A percentile compares a stretch with the other conserved stretches of the same genome.
phyloP scores from a whole-genome alignment of 495 filamentous ascomycete genomes.

The Penicillium nucicola region DNA sequence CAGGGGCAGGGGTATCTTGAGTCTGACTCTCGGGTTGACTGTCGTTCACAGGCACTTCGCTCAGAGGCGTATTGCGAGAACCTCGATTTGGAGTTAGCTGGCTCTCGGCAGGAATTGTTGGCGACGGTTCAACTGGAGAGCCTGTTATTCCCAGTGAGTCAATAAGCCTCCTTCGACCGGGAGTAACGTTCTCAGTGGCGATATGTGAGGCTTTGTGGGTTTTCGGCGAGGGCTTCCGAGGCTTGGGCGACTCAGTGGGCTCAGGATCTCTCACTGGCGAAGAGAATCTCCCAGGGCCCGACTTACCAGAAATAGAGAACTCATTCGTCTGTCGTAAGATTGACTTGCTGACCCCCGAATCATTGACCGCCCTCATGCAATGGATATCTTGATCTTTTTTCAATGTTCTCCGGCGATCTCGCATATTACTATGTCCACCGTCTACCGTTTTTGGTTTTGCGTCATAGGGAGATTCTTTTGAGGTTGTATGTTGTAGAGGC shows the following conservation, averaged over 20 bases:
- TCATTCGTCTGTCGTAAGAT: background rate
- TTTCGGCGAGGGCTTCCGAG: background rate
- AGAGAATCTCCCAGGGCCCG: background rate
- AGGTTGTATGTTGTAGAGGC: background rate
- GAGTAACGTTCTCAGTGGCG: slow-evolving; percentile 7
- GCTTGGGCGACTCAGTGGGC: background rate
- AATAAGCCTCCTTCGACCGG: slow-evolving; percentile 33
- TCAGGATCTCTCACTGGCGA: background rate
- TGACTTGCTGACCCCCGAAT: background rate
- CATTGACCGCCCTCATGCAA: background rate
- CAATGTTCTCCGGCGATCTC: background rate
- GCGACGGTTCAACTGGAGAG: background rate
- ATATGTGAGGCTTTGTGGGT: background rate
- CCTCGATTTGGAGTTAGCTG: slow-evolving; percentile 5
- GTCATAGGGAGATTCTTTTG: background rate
- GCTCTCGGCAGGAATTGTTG: slow-evolving; percentile 4
- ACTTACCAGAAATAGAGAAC: background rate
- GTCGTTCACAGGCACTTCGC: slow-evolving; percentile 3
- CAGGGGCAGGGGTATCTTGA: slow-evolving; percentile 12
- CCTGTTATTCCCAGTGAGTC: slow-evolving; percentile 28
- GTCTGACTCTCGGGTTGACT: slow-evolving; percentile 2
- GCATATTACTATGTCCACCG: background rate
- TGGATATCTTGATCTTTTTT: background rate
- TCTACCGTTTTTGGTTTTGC: background rate
- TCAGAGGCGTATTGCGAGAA: too few species aligned